Conservation (phyloP, 148 eudicot genomes). For the Rheum nobile region DNA sequence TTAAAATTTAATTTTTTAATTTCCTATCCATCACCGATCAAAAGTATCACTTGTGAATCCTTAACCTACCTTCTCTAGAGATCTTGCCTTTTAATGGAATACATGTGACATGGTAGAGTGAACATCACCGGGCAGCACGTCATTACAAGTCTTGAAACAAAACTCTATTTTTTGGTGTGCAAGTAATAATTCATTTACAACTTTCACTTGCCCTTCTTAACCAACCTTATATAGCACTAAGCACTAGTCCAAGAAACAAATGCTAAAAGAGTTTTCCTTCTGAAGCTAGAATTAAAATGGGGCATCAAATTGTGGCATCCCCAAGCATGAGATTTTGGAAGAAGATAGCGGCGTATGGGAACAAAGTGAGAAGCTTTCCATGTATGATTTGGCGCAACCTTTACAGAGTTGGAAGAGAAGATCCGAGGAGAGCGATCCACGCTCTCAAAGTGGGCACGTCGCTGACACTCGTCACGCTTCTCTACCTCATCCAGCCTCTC, state of each 20-base stretch:
- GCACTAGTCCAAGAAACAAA: not conserved
- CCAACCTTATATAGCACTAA: not conserved
- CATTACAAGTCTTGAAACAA: not conserved
- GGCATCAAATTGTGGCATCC: not conserved
- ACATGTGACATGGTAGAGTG: constrained; percentile 28
- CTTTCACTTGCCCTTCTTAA: no score
- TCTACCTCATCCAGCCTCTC: constrained; percentile 68
- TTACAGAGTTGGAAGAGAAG: constrained; percentile 56
- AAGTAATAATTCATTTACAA: no score
- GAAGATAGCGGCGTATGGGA: constrained; percentile 7
- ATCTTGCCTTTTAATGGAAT: constrained; percentile 13
- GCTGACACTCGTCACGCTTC: constrained; percentile 62
- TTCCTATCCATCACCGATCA: no score
- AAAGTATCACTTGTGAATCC: not conserved
- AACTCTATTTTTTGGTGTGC: no score
- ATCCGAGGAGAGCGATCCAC: constrained; percentile 67
- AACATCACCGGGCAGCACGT: constrained; percentile 4
- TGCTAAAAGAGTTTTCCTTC: not conserved
- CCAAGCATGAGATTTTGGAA: constrained; percentile 3
- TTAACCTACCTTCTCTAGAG: not conserved
- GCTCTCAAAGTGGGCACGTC: constrained; percentile 74
- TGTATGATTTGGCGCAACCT: constrained; percentile 20
- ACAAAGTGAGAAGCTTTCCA: constrained; percentile 17
- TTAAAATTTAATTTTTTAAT: no score
- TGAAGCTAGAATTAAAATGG: not conserved